Conservation (phyloP, 1,139 yeast genomes). For the Yamadazyma kanchanaburiensis region DNA sequence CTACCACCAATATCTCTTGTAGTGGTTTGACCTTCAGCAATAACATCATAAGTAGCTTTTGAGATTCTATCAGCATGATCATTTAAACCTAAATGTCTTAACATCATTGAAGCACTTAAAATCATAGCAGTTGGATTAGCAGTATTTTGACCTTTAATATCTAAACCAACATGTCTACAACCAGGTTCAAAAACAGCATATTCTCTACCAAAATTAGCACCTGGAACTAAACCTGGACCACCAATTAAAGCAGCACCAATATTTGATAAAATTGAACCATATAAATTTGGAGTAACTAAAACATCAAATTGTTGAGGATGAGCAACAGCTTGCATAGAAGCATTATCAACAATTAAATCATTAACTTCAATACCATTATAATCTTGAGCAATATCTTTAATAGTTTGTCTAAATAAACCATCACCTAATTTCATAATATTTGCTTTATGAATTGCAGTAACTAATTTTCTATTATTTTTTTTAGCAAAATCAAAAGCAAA, state of each 20-base stretch:
- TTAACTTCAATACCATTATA: conserved; percentile 82
- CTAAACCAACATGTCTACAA: conserved; percentile 98
- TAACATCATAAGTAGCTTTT: conserved; percentile 82
- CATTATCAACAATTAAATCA: conserved; percentile 97
- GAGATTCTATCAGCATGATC: conserved; percentile 82
- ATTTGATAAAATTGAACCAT: conserved; percentile 96
- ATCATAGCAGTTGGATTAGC: conserved; percentile 99
- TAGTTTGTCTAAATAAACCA: conserved; percentile 94
- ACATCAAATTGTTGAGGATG: conserved; percentile 98
- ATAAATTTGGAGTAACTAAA: conserved; percentile 94
- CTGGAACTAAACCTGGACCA: conserved; percentile 98
- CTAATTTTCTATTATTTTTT: conserved; percentile 87
- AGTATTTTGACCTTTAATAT: conserved; percentile 87
- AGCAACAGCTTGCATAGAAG: conserved; percentile 99
- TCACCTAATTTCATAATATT: conserved; percentile 99
- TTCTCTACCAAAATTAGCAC: conserved; percentile 97
- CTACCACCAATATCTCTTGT: conserved; percentile 90
- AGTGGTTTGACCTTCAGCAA: conserved; percentile 78
- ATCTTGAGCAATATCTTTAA: conserved; percentile 84
- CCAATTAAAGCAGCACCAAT: conserved; percentile 98
- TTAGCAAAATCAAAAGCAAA: conserved; percentile 95
- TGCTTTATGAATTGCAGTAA: conserved; percentile 98
- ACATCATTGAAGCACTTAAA: conserved; percentile 83
- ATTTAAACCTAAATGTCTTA: conserved; percentile 91
- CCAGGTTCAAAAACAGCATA: conserved; percentile 99